phyloP scores from a whole-genome alignment of 2,329 filamentous ascomycete species.

The Exophiala viscosa region DNA sequence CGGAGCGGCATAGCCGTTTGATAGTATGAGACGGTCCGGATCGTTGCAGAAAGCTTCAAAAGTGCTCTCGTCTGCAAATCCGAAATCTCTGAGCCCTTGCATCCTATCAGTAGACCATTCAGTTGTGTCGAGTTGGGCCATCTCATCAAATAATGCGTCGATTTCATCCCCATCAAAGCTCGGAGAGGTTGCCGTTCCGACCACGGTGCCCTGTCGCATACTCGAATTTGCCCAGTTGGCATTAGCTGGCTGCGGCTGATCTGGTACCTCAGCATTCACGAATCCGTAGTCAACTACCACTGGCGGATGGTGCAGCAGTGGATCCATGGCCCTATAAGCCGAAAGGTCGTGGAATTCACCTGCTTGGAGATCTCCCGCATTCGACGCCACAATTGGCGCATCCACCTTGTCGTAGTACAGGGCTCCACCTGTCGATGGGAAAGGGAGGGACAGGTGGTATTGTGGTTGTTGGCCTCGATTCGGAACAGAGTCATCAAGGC shows the following conservation, averaged over 20 bases:
- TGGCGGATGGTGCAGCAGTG: not conserved
- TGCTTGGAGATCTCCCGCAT: too few relatives aligned
- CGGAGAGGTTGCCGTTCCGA: slow-evolving; percentile 20
- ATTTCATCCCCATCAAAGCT: slow-evolving; percentile 34
- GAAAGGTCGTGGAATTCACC: not conserved
- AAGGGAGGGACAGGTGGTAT: too few relatives aligned
- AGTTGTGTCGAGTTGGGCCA: slow-evolving; percentile 44
- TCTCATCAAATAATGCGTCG: slow-evolving; percentile 45
- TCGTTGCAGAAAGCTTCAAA: slow-evolving; percentile 46
- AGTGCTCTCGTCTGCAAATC: slow-evolving; percentile 42
- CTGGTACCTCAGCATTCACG: slow-evolving; percentile 10
- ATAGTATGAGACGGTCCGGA: slow-evolving; percentile 35
- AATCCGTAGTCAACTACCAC: slow-evolving; percentile 10
- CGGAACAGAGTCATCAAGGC: too few relatives aligned
- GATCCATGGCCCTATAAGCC: not conserved
- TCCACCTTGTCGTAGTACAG: too few relatives aligned
- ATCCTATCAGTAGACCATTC: slow-evolving; percentile 42
- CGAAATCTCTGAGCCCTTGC: slow-evolving; percentile 42
- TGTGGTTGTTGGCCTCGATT: too few relatives aligned
- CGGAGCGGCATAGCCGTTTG: slow-evolving; percentile 14
- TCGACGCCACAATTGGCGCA: too few relatives aligned
- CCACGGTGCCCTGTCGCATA: not conserved
- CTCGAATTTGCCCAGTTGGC: not conserved
- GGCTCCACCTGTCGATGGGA: too few relatives aligned
- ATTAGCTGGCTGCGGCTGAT: not conserved